Percentiles rank a stretch among this genome's conserved stretches.
Evolutionary conservation across 2,329 filamentous ascomycete genomes (phyloP).

Genomic region (Fusarium sambucinum): DNA sequence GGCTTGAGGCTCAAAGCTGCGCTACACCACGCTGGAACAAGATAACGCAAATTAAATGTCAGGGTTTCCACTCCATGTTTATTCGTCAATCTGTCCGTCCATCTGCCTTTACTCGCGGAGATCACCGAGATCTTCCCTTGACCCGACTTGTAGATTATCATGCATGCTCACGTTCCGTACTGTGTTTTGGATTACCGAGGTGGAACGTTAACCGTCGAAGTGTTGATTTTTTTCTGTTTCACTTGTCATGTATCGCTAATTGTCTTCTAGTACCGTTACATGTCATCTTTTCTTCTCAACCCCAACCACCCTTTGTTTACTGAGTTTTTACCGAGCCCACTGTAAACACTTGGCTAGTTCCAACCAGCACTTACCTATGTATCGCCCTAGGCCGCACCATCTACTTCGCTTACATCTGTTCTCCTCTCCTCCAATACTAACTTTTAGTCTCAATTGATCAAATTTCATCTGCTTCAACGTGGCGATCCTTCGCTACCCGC

Average conservation of each 20-base stretch:
- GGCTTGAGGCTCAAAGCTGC: slow-evolving; percentile 28
- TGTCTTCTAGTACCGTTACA: neutral
- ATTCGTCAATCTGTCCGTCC: slow-evolving; percentile 9
- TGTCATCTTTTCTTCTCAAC: neutral
- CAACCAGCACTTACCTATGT: no score
- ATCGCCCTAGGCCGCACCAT: neutral
- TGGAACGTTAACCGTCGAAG: neutral
- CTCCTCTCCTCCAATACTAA: neutral
- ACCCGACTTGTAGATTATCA: slow-evolving; percentile 1
- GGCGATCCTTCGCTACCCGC: slow-evolving; percentile 7
- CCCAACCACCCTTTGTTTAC: neutral
- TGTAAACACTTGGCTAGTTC: neutral
- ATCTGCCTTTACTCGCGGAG: slow-evolving; percentile 2
- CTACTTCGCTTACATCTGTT: neutral
- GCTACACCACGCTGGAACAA: slow-evolving; percentile 3
- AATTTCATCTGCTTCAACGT: neutral
- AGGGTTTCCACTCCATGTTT: slow-evolving; percentile 2
- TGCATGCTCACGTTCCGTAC: neutral
- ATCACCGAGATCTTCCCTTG: slow-evolving; percentile 27
- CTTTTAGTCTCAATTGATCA: neutral
- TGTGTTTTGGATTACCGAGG: neutral
- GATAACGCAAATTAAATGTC: slow-evolving; percentile 24
- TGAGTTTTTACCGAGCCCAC: neutral
- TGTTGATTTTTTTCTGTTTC: neutral
- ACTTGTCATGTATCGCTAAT: neutral